Evolutionary conservation across 306 rosid genomes (phyloP), one percentile per base, ranked within the genome.

Genomic region (Vigna reflexopilosa): DNA sequence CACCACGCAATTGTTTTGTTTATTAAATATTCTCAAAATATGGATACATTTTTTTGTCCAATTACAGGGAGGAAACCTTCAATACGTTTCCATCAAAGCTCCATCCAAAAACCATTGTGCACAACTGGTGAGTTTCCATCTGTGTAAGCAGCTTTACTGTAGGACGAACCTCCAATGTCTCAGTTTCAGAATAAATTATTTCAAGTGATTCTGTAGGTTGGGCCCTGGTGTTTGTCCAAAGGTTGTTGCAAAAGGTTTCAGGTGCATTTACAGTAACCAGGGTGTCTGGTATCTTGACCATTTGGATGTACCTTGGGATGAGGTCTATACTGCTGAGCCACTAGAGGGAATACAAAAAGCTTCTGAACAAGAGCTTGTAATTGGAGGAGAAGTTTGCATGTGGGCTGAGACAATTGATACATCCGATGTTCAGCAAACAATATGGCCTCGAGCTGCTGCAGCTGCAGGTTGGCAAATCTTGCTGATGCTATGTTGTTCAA

Each of bases 401-500:
- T 95, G 99, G 99, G 86, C 83, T 28, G 99, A 95, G 86, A 89
- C 85, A 6, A 97, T 86, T 57, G 99, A 93, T 82, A 48, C 99
- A 48, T 95, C 99, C 9, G 20, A 93, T 77, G 90, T 93, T 81
- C 97, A 87, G 80, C 94, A 91, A 81, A 95, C 99, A 16, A 93
- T 95, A 65, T 95, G 99, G 99, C 99, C 99, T 85, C 93, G 99
- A 85, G 99, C 99, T 80, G 99, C 99, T 14, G 97, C 97, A 44
- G 99, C 97, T 76, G 99, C 99, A 67, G 99, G 99, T 95, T 87
- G 47, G 75, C 84, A 64, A 38, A 26, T 51, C 45, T 8, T 75
- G 30, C 70, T 77, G 75, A 72, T 59, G 6, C 58, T 14, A 9
- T 6, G 68, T 49, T 66, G 34, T 72, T 26, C 50, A 0, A 24